These are phyloP conservation scores for Pseudogymnoascus sp. DNA, from an alignment of 2,329 filamentous ascomycete genomes.

Conservation along the genomic window DNA sequence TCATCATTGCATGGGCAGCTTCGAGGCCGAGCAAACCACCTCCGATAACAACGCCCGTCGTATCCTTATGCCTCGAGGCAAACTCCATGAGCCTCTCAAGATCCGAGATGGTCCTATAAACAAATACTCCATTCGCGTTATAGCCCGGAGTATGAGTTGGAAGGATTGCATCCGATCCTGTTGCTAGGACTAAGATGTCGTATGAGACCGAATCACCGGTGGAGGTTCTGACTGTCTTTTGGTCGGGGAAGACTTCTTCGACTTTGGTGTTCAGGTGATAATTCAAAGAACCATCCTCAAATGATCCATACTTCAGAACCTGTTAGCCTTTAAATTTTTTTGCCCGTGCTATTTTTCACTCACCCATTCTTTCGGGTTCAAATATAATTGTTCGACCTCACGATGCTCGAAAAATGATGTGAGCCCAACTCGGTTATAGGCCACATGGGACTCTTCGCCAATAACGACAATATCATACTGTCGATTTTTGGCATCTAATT, in stretches of 20 bases:
- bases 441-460: conserved; percentile 79
- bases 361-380: conserved; percentile 80
- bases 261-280: conserved; percentile 72
- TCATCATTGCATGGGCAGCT: conserved; percentile 87
- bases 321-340: conserved; percentile 9
- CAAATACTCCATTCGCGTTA: conserved; percentile 77
- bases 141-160: conserved; percentile 62
- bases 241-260: conserved; percentile 54
- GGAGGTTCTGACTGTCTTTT: conserved; percentile 63
- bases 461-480: conserved; percentile 80
- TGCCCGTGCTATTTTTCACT: conserved; percentile 17
- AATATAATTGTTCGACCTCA: conserved; percentile 77
- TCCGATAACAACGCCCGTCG: conserved; percentile 70
- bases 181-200: conserved; percentile 76
- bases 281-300: conserved; percentile 55
- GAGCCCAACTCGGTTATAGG: conserved; percentile 85
- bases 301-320: conserved; percentile 34
- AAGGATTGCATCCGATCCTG: conserved; percentile 76
- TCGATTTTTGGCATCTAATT: conserved; percentile 66
- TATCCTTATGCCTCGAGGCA: conserved; percentile 57
- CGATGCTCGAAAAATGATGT: conserved; percentile 86
- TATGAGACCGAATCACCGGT: conserved; percentile 65
- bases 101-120: conserved; percentile 82
- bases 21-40: conserved; percentile 81
- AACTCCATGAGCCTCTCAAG: conserved; percentile 70